A percentile compares a stretch with the other conserved stretches of the same genome.
Conservation (phyloP, 495 filamentous ascomycete species). For the Schizothecium vesticola region DNA sequence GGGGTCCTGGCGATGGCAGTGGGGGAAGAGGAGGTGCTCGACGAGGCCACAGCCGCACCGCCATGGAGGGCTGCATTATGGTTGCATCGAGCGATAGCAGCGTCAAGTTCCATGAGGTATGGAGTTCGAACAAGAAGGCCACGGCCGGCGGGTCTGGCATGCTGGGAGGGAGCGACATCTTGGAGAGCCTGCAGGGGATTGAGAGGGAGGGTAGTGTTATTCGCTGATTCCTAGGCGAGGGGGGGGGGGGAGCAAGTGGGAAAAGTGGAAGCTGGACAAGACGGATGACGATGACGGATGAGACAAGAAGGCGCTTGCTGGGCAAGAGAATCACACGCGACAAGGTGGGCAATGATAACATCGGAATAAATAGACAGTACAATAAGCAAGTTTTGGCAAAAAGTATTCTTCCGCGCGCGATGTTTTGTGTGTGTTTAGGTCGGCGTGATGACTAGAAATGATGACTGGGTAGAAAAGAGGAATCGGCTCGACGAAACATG, state of each 20-base stretch:
- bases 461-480: not conserved
- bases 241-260: not conserved
- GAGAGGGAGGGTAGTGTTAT: conserved; percentile 66
- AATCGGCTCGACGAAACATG: not conserved
- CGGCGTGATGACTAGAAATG: not conserved
- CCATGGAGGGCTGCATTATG: conserved; percentile 87
- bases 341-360: not conserved
- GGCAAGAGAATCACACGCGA: not conserved
- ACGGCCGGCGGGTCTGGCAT: conserved; percentile 56
- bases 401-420: too few species aligned
- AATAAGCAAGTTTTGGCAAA: not conserved
- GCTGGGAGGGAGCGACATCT: conserved; percentile 80
- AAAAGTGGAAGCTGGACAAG: not conserved
- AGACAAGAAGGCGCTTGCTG: not conserved
- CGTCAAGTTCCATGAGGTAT: conserved; percentile 95
- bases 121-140: conserved; percentile 60
- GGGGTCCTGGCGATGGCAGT: conserved; percentile 40
- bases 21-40: conserved; percentile 2
- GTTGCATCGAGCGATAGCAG: conserved; percentile 91
- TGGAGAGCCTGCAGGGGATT: conserved; percentile 80
- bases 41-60: conserved; percentile 45
- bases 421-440: not conserved
- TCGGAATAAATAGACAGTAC: not conserved
- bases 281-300: not conserved
- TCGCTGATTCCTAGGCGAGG: conserved; percentile 32